Conservation (phyloP, 1,284 basidiomycete species). For the Lentinula novae-zelandiae region DNA sequence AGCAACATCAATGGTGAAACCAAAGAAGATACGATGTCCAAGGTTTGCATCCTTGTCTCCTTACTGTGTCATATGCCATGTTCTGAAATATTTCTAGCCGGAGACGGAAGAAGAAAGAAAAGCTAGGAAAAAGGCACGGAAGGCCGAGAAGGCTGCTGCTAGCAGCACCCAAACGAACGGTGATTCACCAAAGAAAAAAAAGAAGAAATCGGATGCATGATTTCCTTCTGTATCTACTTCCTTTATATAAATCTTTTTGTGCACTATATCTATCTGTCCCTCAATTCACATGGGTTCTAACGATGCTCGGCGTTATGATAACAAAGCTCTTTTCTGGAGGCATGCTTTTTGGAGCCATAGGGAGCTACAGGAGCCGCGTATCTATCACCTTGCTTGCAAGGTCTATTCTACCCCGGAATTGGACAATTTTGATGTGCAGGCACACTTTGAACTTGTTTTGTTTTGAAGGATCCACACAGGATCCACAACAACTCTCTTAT, state of each 20-base stretch:
- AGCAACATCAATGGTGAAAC: slow-evolving; percentile 45
- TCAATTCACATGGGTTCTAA: background rate
- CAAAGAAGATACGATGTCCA: slow-evolving; percentile 30
- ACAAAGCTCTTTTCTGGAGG: background rate
- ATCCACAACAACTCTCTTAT: too few relatives aligned
- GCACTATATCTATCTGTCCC: background rate
- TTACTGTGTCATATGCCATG: background rate
- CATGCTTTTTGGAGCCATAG: too few relatives aligned
- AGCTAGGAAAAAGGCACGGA: slow-evolving; percentile 69
- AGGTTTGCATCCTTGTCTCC: slow-evolving; percentile 31
- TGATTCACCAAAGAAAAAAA: slow-evolving; percentile 73
- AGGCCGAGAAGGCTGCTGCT: slow-evolving; percentile 71
- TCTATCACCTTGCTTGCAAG: too few relatives aligned
- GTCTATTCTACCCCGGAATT: too few relatives aligned
- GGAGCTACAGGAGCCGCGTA: too few relatives aligned
- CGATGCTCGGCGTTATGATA: background rate
- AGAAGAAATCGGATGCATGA: slow-evolving; percentile 56
- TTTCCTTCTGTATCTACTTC: background rate
- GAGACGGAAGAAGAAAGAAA: slow-evolving; percentile 68
- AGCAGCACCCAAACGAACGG: slow-evolving; percentile 35
- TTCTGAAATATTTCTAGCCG: slow-evolving; percentile 29
- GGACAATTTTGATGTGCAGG: too few relatives aligned
- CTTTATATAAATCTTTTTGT: slow-evolving; percentile 4
- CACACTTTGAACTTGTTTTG: too few relatives aligned
- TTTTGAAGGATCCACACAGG: too few relatives aligned